Evolutionary conservation across 1,284 basidiomycete species (phyloP).

Genomic region (Ganoderma meredithae): DNA sequence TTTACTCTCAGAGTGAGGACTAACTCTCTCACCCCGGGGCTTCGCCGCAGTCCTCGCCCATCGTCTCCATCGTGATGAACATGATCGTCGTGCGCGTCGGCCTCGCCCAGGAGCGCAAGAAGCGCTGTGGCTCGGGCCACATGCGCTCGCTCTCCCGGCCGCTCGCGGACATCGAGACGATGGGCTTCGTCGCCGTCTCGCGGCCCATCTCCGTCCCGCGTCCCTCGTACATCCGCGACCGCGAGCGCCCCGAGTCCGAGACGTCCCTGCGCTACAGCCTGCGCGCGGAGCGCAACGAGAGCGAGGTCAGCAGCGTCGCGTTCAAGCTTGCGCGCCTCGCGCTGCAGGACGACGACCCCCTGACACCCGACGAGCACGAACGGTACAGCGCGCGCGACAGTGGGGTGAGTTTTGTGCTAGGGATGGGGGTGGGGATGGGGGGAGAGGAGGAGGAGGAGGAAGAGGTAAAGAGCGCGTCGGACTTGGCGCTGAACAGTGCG

Average conservation of each 20-base stretch:
- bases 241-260: constrained; percentile 5
- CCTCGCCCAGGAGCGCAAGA: constrained; percentile 30
- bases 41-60: constrained; percentile 34
- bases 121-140: neutral
- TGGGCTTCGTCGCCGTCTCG: neutral
- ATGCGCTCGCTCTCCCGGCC: neutral
- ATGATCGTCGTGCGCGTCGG: constrained; percentile 40
- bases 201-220: neutral
- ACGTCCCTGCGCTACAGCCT: neutral
- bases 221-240: neutral
- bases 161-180: neutral
- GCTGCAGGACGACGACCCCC: constrained; percentile 1
- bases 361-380: neutral
- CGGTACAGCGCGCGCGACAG: neutral
- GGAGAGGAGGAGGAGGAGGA: neutral
- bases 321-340: neutral
- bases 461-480: constrained; percentile 1
- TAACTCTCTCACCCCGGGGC: neutral
- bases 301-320: neutral
- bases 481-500: neutral
- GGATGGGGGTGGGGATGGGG: neutral
- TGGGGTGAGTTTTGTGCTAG: neutral
- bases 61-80: constrained; percentile 43
- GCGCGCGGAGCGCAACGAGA: neutral
- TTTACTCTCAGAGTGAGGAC: too few species aligned